phyloP scores from a whole-genome alignment of 2,329 filamentous ascomycete genomes.

The Colletotrichum shisoi region DNA sequence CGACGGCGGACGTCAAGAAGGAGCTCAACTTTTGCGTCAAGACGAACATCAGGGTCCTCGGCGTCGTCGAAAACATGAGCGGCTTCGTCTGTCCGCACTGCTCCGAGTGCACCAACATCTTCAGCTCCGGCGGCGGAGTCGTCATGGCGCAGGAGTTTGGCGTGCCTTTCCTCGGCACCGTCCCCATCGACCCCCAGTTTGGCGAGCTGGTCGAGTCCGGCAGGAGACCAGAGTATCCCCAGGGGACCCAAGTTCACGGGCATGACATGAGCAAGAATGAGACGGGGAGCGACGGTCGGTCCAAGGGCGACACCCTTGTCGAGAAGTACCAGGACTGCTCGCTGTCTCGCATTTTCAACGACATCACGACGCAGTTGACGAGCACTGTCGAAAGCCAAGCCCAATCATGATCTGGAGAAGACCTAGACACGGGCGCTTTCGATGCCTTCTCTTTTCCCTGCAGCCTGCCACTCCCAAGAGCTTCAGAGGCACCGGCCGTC shows the following conservation, averaged over 20 bases:
- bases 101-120: slow-evolving; percentile 89
- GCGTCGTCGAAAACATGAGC: slow-evolving; percentile 97
- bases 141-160: slow-evolving; percentile 87
- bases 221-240: slow-evolving; percentile 70
- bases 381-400: slow-evolving; percentile 40
- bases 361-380: slow-evolving; percentile 62
- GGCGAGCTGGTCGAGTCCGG: slow-evolving; percentile 84
- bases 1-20: slow-evolving; percentile 91
- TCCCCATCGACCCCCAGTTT: slow-evolving; percentile 94
- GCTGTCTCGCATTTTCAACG: slow-evolving; percentile 71
- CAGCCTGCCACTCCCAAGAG: neutral
- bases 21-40: slow-evolving; percentile 93
- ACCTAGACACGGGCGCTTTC: neutral
- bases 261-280: slow-evolving; percentile 55
- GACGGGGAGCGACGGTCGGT: slow-evolving; percentile 36
- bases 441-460: neutral
- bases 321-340: slow-evolving; percentile 78
- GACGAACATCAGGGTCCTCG: slow-evolving; percentile 79
- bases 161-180: slow-evolving; percentile 82
- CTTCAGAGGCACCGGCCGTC: neutral
- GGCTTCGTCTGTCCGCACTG: slow-evolving; percentile 84
- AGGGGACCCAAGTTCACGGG: slow-evolving; percentile 70
- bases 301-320: slow-evolving; percentile 57
- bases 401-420: slow-evolving; percentile 19
- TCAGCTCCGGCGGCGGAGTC: slow-evolving; percentile 87